Percentiles rank a stretch among this genome's conserved stretches.
Conservation (phyloP, 805 yeast species). For the Cyberlindnera americana region DNA sequence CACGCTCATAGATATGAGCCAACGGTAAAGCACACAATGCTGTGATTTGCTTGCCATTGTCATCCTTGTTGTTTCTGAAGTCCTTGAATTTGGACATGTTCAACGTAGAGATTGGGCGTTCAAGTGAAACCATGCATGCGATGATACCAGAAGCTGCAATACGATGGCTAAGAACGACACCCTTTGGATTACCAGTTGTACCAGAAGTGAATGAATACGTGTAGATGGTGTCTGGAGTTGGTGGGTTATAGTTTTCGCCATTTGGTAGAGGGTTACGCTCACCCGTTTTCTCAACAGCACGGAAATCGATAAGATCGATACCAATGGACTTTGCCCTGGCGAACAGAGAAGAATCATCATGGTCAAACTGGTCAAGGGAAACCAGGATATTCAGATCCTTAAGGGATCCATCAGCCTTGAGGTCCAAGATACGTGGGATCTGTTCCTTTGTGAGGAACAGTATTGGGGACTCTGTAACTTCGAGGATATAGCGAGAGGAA, state of each 20-base stretch:
- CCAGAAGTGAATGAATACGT: constrained; percentile 74
- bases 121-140: constrained; percentile 31
- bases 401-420: constrained; percentile 36
- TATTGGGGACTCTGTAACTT: constrained; percentile 58
- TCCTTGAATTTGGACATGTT: constrained; percentile 13
- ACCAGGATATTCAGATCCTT: constrained; percentile 45
- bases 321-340: constrained; percentile 29
- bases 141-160: constrained; percentile 48
- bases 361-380: constrained; percentile 47
- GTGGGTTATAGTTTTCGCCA: constrained; percentile 34
- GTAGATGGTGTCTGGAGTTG: constrained; percentile 47
- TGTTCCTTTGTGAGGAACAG: constrained; percentile 49
- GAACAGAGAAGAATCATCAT: constrained; percentile 32
- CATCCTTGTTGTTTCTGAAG: constrained; percentile 19
- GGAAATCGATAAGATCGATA: constrained; percentile 39
- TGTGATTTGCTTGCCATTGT: constrained; percentile 28
- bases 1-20: constrained; percentile 56
- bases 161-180: constrained; percentile 54
- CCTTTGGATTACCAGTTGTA: constrained; percentile 73
- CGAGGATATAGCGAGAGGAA: constrained; percentile 58
- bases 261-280: constrained; percentile 39
- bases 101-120: constrained; percentile 18
- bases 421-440: constrained; percentile 40
- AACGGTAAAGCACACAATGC: constrained; percentile 46
- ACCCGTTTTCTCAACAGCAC: constrained; percentile 42